phyloP scores from a whole-genome alignment of 352 stramenopile genomes.

The Pythium vanterpoolii region DNA sequence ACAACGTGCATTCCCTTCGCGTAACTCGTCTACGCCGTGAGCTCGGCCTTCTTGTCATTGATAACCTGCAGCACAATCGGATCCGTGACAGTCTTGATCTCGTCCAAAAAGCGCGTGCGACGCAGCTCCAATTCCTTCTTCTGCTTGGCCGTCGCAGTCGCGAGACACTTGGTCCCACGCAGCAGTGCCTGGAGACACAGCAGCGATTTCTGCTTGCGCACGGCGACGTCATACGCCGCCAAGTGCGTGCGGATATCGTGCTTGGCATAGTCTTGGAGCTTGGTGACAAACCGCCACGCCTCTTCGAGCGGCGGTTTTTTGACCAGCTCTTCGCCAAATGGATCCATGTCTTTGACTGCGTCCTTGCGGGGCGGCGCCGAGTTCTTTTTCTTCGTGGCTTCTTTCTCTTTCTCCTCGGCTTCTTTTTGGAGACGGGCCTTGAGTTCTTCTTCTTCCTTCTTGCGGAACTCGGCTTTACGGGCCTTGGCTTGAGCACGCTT shows the following conservation, averaged over 20 bases:
- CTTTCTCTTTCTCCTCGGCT: constrained; percentile 69
- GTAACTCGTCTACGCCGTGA: constrained; percentile 48
- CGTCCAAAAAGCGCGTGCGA: constrained; percentile 40
- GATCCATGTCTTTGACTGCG: constrained; percentile 59
- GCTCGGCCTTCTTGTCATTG: constrained; percentile 55
- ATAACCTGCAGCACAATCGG: constrained; percentile 56
- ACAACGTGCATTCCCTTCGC: neutral
- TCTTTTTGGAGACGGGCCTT: constrained; percentile 79
- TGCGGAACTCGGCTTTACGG: constrained; percentile 89
- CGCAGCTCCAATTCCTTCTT: constrained; percentile 38
- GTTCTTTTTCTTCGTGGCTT: constrained; percentile 66
- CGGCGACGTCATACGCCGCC: constrained; percentile 70
- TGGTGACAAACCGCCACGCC: constrained; percentile 72
- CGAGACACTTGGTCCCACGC: constrained; percentile 42
- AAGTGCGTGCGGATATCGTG: constrained; percentile 66
- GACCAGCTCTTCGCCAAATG: constrained; percentile 64
- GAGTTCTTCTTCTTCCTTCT: constrained; percentile 69
- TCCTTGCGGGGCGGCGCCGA: constrained; percentile 44
- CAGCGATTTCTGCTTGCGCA: constrained; percentile 70
- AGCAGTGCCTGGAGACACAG: constrained; percentile 78
- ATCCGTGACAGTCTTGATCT: constrained; percentile 56
- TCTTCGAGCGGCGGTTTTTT: constrained; percentile 69
- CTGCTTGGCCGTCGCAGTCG: constrained; percentile 12
- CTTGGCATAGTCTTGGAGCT: constrained; percentile 60
- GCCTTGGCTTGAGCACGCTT: constrained; percentile 87